Percentiles rank a stretch among this genome's conserved stretches.
These are phyloP conservation scores for Austroboletus festivus DNA, from an alignment of 768 basidiomycete genomes.

Conservation along the genomic window DNA sequence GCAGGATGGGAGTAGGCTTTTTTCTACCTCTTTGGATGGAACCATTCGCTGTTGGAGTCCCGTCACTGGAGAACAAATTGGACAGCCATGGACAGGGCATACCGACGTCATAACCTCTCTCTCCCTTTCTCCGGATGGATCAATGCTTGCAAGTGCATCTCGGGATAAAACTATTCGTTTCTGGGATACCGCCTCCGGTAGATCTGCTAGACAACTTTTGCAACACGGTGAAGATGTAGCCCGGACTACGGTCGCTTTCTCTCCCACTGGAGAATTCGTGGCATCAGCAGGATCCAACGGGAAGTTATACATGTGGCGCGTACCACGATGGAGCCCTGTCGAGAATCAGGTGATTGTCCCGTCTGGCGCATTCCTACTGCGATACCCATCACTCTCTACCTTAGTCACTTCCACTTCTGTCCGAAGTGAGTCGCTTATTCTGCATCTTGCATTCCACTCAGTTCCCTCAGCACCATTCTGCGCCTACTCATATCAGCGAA, in stretches of 20 bases:
- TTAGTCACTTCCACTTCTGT: no score
- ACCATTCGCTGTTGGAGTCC: neutral
- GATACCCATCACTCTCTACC: no score
- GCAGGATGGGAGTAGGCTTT: constrained; percentile 1
- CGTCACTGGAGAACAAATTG: neutral
- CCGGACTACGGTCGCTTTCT: neutral
- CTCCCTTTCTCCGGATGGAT: neutral
- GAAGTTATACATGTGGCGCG: neutral
- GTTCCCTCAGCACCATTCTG: neutral
- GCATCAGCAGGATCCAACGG: neutral
- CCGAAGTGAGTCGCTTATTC: neutral
- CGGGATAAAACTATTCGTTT: neutral
- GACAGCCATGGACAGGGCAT: neutral
- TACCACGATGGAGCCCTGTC: neutral
- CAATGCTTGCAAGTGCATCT: neutral
- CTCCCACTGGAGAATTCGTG: neutral
- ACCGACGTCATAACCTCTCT: neutral
- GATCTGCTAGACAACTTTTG: neutral
- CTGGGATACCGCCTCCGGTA: neutral
- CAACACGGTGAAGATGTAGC: no score
- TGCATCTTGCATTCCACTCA: neutral
- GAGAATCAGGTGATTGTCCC: neutral
- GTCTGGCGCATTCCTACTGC: no score
- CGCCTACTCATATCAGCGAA: no score
- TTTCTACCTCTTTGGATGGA: neutral